Evolutionary conservation across 345 rosid genomes (phyloP), one percentile per base, ranked within the genome.

Genomic region (Acer campestre): DNA sequence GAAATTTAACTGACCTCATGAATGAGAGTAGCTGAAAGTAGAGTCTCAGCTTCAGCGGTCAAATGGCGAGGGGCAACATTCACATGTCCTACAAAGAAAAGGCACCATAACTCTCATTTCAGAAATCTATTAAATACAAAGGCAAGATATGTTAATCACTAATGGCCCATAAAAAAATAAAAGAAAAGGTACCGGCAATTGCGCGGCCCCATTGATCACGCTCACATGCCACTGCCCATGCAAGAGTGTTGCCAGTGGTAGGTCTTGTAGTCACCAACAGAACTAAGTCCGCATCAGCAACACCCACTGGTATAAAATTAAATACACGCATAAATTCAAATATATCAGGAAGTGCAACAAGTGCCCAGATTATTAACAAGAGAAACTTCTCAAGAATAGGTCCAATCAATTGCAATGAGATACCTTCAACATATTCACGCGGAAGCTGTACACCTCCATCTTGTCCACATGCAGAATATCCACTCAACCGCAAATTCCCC

Each of bases 131-230:
- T 10, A 67, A 68, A 76, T 7, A 13, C 0, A 67, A 3, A 11
- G 73, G 16, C 17, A 22, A 29, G 38, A 62, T 10, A 69, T 23
- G 61, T 38, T 18, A 65, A 13, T 38, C n/a, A 55, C 7, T 10
- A 27, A 70, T 22, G 46, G 44, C 18, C 23, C 35, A 79, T 29
- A 13, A 59, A 66, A 72, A 42, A 7, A 10, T 10, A 63, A 68
- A 5, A 48, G 10, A 42, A 9, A 42, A 42, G 10, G 67, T 88
- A 91, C 99, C 99, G 84, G 99, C 99, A 78, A 96, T 88, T 61
- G 99, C 99, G 75, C 99, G 98, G 61, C 99, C 99, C 99, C 99
- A 96, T 58, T 96, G 99, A 84, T 96, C 98, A 49, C 99, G 95
- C 75, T 96, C 99, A 74, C 99, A 96, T 74, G 98, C 99, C 79